Conservation (phyloP, 2,329 filamentous ascomycete species). For the Colletotrichum liriopes region DNA sequence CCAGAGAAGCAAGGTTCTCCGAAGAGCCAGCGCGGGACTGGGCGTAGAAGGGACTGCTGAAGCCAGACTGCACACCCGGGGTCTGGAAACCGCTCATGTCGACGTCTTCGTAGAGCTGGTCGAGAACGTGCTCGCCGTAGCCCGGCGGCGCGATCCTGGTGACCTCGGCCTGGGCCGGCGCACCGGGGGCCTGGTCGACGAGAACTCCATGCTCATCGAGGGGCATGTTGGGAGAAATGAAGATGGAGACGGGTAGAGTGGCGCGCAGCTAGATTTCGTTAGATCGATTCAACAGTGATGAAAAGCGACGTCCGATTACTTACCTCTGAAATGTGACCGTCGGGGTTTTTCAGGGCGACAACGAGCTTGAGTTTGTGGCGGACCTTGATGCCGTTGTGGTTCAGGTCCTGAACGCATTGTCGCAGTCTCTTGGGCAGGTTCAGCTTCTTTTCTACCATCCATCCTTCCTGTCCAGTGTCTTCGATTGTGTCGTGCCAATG, state of each 20-base stretch:
- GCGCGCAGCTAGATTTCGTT: slow-evolving; percentile 77
- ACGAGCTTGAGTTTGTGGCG: slow-evolving; percentile 94
- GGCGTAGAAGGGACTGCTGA: slow-evolving; percentile 84
- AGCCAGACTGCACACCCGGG: slow-evolving; percentile 78
- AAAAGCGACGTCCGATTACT: slow-evolving; percentile 44
- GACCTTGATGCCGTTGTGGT: slow-evolving; percentile 90
- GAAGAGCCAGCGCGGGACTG: slow-evolving; percentile 82
- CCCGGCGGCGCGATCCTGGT: slow-evolving; percentile 86
- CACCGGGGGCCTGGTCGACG: slow-evolving; percentile 71
- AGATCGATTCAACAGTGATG: slow-evolving; percentile 9
- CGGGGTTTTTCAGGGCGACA: slow-evolving; percentile 92
- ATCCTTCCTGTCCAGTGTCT: slow-evolving; percentile 77
- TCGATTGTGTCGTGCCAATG: slow-evolving; percentile 80
- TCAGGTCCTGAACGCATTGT: slow-evolving; percentile 90
- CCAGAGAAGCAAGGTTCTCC: slow-evolving; percentile 80
- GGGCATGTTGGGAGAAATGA: slow-evolving; percentile 94
- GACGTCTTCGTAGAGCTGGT: slow-evolving; percentile 91
- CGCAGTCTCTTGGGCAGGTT: slow-evolving; percentile 86
- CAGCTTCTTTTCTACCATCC: slow-evolving; percentile 72
- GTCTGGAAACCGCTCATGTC: slow-evolving; percentile 87
- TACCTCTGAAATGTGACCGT: slow-evolving; percentile 93
- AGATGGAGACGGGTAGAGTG: slow-evolving; percentile 91
- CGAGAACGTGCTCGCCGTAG: slow-evolving; percentile 91
- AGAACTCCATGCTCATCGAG: slow-evolving; percentile 91
- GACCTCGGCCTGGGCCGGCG: slow-evolving; percentile 66